Conservation (phyloP, 805 yeast genomes). For the Candida coquimbonensis region DNA sequence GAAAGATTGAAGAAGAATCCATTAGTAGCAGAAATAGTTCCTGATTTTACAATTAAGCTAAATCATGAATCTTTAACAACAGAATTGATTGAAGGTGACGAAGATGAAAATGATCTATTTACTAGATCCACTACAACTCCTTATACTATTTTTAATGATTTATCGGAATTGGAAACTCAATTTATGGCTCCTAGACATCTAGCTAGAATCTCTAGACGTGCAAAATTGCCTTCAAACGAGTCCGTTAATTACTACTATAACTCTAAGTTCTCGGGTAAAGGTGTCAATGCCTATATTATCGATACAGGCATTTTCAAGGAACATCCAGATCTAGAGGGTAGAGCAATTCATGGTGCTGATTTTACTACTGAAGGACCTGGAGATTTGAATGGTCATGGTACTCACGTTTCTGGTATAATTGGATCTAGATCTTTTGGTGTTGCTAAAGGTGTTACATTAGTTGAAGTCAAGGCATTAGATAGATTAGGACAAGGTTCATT, state of each 20-base stretch:
- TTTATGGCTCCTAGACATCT: conserved; percentile 58
- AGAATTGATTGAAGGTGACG: conserved; percentile 23
- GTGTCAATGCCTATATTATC: conserved; percentile 67
- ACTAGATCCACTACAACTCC: background rate
- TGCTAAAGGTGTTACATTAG: conserved; percentile 58
- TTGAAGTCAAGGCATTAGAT: conserved; percentile 73
- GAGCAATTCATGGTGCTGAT: conserved; percentile 55
- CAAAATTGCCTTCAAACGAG: conserved; percentile 26
- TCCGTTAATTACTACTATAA: conserved; percentile 43
- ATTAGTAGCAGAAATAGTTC: conserved; percentile 59
- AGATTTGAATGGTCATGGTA: conserved; percentile 84
- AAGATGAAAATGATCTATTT: conserved; percentile 23
- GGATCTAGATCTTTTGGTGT: conserved; percentile 81
- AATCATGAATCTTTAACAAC: conserved; percentile 29
- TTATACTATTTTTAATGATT: background rate
- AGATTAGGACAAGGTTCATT: conserved; percentile 63
- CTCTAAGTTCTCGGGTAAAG: conserved; percentile 40
- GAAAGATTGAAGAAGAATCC: conserved; percentile 49
- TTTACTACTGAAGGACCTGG: conserved; percentile 50
- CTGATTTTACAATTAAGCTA: conserved; percentile 56
- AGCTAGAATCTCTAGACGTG: conserved; percentile 51
- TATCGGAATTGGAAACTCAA: conserved; percentile 25
- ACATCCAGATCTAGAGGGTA: conserved; percentile 57
- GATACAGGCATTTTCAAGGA: conserved; percentile 74
- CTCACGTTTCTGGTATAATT: conserved; percentile 87